These are phyloP conservation scores for Arabis hirsuta DNA, from an alignment of 345 rosid genomes.

Conservation along the genomic window DNA sequence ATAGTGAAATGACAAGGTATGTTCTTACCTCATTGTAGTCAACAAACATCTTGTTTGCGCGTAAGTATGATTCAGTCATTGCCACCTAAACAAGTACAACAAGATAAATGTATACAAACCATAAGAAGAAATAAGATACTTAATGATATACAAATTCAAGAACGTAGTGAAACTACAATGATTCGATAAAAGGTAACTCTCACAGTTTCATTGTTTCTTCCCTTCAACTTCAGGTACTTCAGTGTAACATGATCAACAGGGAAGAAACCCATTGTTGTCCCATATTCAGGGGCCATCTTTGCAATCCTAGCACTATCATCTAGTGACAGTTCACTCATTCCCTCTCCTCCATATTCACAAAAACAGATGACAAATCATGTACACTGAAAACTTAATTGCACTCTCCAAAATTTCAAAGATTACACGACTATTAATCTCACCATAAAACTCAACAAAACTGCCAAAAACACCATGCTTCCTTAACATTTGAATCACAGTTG, in stretches of 20 bases:
- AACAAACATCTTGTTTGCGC: constrained; percentile 74
- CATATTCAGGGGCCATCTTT: constrained; percentile 79
- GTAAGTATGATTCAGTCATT: constrained; percentile 69
- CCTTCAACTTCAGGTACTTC: constrained; percentile 72
- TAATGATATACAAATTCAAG: neutral
- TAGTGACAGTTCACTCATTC: constrained; percentile 62
- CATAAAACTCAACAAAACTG: constrained; percentile 76
- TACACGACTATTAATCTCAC: constrained; percentile 33
- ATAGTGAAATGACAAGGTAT: no score
- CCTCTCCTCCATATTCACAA: constrained; percentile 52
- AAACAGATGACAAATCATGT: neutral
- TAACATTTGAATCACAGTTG: constrained; percentile 68
- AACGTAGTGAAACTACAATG: neutral
- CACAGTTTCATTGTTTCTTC: constrained; percentile 75
- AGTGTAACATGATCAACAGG: constrained; percentile 78
- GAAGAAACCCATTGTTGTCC: constrained; percentile 87
- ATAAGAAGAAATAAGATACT: no score
- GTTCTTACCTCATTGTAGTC: constrained; percentile 62
- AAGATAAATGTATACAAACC: neutral
- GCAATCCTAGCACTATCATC: constrained; percentile 78
- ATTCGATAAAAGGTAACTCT: constrained; percentile 26
- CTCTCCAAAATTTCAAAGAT: no score
- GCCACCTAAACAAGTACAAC: constrained; percentile 47
- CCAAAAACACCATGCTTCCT: constrained; percentile 82
- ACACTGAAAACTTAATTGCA: neutral